Evolutionary conservation across 768 basidiomycete genomes (phyloP), one percentile per base, ranked within the genome.

Genomic region (Serendipita indica): DNA sequence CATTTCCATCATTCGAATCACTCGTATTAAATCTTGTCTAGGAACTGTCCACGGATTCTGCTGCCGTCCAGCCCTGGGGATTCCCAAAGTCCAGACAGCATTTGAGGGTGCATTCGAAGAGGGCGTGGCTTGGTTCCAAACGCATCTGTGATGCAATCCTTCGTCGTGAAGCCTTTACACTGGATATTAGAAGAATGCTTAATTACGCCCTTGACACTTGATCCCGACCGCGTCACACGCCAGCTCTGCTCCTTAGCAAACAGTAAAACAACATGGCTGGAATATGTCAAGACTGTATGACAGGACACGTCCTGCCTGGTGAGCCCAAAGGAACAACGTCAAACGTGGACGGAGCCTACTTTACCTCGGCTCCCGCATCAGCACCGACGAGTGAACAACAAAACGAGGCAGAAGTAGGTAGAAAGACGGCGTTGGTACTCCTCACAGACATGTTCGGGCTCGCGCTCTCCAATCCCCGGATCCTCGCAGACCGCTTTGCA

Each of bases 381-480:
- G 70, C 1, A 69, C 72, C 33, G 74, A 71, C 6, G 73, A 76
- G 39, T 82, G 80, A 2, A 71, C 66, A 33, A 68, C 65, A 20
- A 27, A 59, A 59, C 22, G 63, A 59, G 16, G 64, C 65, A 12
- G 65, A 62, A 28, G 43, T 43, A 2, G 60, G 27, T 28, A 57
- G 60, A 7, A 71, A 70, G 33, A 68, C 69, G 20, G 76, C 79
- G 3, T 69, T 83, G 16, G 64, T 83, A 18, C 65, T 81, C 3
- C 68, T 81, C 30, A 81, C 77, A 0, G 81, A 83, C 61, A 73
- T 71, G 12, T 84, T 81, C 60, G 81, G 80, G 0, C 68, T 82
- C 3, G 69, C 72, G 3, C 65, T 82, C 14, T 62, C 72, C 33
- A 82, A 82, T 62, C 72, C 69, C 61, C 80, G 78, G 63, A 72